phyloP scores from a whole-genome alignment of 306 rosid species.

The Luffa acutangula region DNA sequence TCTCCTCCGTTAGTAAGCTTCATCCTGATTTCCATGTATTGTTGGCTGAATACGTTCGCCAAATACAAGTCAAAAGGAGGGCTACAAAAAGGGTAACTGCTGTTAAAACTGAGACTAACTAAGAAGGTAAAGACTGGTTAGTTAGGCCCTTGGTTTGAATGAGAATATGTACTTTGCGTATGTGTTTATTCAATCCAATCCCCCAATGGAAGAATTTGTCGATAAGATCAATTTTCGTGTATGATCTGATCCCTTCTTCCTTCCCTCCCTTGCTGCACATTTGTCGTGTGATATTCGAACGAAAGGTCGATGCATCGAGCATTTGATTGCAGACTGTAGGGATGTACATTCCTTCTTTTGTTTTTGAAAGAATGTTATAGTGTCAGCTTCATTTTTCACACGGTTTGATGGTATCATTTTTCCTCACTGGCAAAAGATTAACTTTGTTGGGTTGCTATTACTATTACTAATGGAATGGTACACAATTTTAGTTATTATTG shows the following conservation, averaged over 20 bases:
- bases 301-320: not conserved
- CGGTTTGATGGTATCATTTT: not conserved
- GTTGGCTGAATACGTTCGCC: slow-evolving; percentile 28
- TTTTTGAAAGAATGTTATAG: not conserved
- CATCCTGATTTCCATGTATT: slow-evolving; percentile 47
- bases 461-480: too few relatives aligned
- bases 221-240: not conserved
- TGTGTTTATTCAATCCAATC: not conserved
- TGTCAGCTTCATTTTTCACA: not conserved
- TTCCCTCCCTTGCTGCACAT: not conserved
- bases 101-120: slow-evolving; percentile 15
- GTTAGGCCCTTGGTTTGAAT: not conserved
- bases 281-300: not conserved
- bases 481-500: not conserved
- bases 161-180: not conserved
- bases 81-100: slow-evolving; percentile 13
- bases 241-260: not conserved
- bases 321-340: not conserved
- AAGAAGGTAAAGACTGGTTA: slow-evolving; percentile 10
- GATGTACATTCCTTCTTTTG: not conserved
- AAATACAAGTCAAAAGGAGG: slow-evolving; percentile 40
- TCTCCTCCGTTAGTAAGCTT: slow-evolving; percentile 28
- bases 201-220: not conserved
- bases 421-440: not conserved
- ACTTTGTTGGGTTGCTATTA: not conserved